phyloP scores from a whole-genome alignment of 2,329 filamentous ascomycete genomes.

The Aspergillus viridinutans region DNA sequence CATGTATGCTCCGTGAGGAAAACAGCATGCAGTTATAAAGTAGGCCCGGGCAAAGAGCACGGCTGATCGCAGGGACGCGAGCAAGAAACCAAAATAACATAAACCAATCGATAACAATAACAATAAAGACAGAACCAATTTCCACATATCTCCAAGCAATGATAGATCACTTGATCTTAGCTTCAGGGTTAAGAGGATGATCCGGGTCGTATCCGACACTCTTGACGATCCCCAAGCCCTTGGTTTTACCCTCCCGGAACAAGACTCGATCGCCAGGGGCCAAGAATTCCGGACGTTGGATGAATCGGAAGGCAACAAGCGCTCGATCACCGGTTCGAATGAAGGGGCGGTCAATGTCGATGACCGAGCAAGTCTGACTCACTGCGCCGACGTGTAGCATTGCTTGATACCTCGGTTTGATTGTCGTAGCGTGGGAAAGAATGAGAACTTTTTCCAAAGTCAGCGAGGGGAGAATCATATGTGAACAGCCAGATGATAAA shows the following conservation, averaged over 20 bases:
- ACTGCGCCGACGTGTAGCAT: conserved; percentile 97
- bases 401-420: conserved; percentile 93
- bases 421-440: conserved; percentile 91
- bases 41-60: neutral
- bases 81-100: neutral
- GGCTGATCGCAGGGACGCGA: neutral
- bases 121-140: conserved; percentile 3
- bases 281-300: conserved; percentile 89
- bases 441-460: conserved; percentile 65
- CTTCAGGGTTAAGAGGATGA: conserved; percentile 45
- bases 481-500: neutral
- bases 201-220: conserved; percentile 77
- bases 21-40: neutral
- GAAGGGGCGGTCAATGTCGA: conserved; percentile 93
- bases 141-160: neutral
- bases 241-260: conserved; percentile 91
- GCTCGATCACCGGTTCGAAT: conserved; percentile 95
- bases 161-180: conserved; percentile 15
- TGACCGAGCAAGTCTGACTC: conserved; percentile 92
- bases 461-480: conserved; percentile 4
- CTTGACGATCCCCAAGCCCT: conserved; percentile 93
- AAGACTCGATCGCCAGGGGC: conserved; percentile 82
- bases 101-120: neutral
- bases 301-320: conserved; percentile 87
- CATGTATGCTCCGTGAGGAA: neutral